phyloP scores from a whole-genome alignment of 2,329 filamentous ascomycete genomes.

The Fusarium coicis region DNA sequence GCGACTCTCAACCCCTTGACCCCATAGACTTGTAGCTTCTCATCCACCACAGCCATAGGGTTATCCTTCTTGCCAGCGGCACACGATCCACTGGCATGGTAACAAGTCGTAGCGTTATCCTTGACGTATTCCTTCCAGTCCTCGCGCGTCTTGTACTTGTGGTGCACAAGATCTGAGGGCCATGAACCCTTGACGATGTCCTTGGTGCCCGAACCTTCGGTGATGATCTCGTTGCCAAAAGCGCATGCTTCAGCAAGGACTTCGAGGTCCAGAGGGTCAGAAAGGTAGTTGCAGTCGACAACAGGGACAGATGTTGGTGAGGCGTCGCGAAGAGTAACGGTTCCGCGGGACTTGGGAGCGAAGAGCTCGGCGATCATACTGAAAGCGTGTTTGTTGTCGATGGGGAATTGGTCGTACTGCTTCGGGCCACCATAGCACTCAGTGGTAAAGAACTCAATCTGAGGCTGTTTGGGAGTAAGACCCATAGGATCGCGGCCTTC shows the following conservation, averaged over 20 bases:
- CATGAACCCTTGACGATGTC: slow-evolving; percentile 69
- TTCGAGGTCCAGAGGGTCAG: slow-evolving; percentile 66
- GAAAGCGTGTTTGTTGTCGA: slow-evolving; percentile 65
- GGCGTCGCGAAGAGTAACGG: slow-evolving; percentile 60
- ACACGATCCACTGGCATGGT: slow-evolving; percentile 46
- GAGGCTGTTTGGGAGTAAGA: slow-evolving; percentile 64
- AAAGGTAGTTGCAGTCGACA: slow-evolving; percentile 68
- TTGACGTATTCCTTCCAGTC: slow-evolving; percentile 68
- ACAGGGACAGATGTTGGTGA: slow-evolving; percentile 64
- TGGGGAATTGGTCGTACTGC: slow-evolving; percentile 64
- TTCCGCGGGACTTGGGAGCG: slow-evolving; percentile 65
- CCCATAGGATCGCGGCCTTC: slow-evolving; percentile 72
- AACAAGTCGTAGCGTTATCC: slow-evolving; percentile 68
- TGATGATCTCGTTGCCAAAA: slow-evolving; percentile 69
- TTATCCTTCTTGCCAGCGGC: slow-evolving; percentile 55
- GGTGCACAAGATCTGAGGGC: slow-evolving; percentile 63
- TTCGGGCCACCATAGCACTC: slow-evolving; percentile 71
- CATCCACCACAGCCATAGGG: slow-evolving; percentile 63
- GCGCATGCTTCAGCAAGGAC: slow-evolving; percentile 68
- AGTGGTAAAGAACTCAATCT: slow-evolving; percentile 71
- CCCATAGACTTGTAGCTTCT: slow-evolving; percentile 63
- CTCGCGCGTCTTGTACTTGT: slow-evolving; percentile 59
- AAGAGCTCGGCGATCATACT: slow-evolving; percentile 69
- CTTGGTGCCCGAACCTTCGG: slow-evolving; percentile 66
- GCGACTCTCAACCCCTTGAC: slow-evolving; percentile 64